phyloP scores from a whole-genome alignment of 768 basidiomycete species.

The Pisolithus albus region DNA sequence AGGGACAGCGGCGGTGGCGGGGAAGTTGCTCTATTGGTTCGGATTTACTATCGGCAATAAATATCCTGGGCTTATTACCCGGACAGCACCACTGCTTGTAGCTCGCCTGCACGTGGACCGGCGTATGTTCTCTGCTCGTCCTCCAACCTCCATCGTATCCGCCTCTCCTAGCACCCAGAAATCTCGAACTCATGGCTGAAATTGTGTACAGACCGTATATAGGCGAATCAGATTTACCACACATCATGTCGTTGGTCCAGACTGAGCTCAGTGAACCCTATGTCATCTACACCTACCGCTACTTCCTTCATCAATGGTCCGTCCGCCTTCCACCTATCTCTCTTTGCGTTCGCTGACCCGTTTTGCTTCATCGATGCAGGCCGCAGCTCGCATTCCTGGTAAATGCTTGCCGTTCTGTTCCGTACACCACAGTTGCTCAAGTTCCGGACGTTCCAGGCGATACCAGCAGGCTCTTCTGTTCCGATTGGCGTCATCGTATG shows the following conservation, averaged over 20 bases:
- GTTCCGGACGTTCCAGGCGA: slow-evolving; percentile 14
- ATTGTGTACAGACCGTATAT: slow-evolving; percentile 67
- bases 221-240: slow-evolving; percentile 72
- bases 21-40: too few species aligned
- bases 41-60: too few species aligned
- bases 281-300: slow-evolving; percentile 93
- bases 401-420: slow-evolving; percentile 3
- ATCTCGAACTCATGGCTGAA: slow-evolving; percentile 15
- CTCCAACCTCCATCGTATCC: slow-evolving; percentile 1
- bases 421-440: neutral
- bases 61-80: too few species aligned
- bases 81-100: neutral
- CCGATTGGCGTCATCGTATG: slow-evolving; percentile 93
- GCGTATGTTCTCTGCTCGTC: neutral
- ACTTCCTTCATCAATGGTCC: slow-evolving; percentile 94
- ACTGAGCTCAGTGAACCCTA: slow-evolving; percentile 94
- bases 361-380: slow-evolving; percentile 39
- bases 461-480: slow-evolving; percentile 26
- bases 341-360: slow-evolving; percentile 3
- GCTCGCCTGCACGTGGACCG: neutral
- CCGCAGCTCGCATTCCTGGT: slow-evolving; percentile 84
- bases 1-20: too few species aligned
- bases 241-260: slow-evolving; percentile 84
- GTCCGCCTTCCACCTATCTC: slow-evolving; percentile 20
- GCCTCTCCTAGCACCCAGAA: slow-evolving; percentile 6